Conservation (phyloP, 805 yeast genomes). For the Spencermartinsiella europaea region DNA sequence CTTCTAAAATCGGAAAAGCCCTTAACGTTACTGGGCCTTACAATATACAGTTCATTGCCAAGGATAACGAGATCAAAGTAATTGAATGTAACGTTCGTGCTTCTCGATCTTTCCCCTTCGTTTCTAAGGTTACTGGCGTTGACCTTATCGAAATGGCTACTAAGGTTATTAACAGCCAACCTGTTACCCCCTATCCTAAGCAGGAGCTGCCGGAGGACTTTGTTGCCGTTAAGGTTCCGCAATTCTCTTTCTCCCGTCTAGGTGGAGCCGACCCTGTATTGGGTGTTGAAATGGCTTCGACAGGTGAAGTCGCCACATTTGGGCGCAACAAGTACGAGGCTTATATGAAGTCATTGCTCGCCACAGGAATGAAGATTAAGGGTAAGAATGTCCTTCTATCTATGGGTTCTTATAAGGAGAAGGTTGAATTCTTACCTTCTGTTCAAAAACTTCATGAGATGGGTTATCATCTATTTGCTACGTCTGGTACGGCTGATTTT, state of each 20-base stretch:
- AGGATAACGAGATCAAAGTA: slow-evolving; percentile 92
- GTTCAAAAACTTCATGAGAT: slow-evolving; percentile 72
- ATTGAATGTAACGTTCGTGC: slow-evolving; percentile 99
- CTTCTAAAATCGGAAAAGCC: slow-evolving; percentile 94
- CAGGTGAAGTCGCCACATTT: slow-evolving; percentile 97
- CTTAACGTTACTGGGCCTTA: slow-evolving; percentile 95
- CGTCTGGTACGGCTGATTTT: slow-evolving; percentile 99
- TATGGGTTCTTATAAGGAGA: slow-evolving; percentile 95
- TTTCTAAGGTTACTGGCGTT: slow-evolving; percentile 94
- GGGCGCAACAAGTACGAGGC: slow-evolving; percentile 97
- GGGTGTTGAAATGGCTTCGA: slow-evolving; percentile 99
- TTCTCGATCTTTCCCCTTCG: slow-evolving; percentile 98
- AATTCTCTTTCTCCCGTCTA: slow-evolving; percentile 92
- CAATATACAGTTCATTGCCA: slow-evolving; percentile 95
- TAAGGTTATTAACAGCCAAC: slow-evolving; percentile 85
- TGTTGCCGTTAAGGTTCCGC: slow-evolving; percentile 96
- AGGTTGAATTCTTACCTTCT: slow-evolving; percentile 85
- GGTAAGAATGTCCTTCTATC: slow-evolving; percentile 91
- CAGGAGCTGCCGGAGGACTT: slow-evolving; percentile 86
- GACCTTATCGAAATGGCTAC: slow-evolving; percentile 97
- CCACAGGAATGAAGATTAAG: slow-evolving; percentile 94
- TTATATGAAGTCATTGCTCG: slow-evolving; percentile 85
- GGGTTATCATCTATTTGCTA: slow-evolving; percentile 90
- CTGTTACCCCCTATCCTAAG: slow-evolving; percentile 85
- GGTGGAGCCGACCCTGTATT: slow-evolving; percentile 97